Base-by-base conservation (phyloP, 345 rosid species). In the Arabidopsis arenosa region DNA sequence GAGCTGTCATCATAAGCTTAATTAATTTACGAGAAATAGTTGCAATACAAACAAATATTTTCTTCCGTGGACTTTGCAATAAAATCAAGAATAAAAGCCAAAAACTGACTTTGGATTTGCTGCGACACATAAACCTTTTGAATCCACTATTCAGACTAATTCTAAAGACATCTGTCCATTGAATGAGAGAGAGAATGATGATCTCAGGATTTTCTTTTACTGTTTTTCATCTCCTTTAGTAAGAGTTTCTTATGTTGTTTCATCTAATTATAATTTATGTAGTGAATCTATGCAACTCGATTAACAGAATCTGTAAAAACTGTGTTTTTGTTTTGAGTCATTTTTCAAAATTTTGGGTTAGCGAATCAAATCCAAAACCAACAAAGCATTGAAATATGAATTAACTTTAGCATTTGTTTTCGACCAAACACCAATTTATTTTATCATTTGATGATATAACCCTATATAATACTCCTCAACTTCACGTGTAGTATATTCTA, bases 401-500 rank as follows among this genome's bases (percentile, higher is more conserved):
- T 7, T 48, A 47, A 47, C 9, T 23, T 17, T 51, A 51, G 56
- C 13, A 9, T 18, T 18, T 18, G 21, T 55, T 30, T 37, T 30
- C 60, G 14, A 13, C 17, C 5, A 53, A 12, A 17, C 4, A 49
- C n/a, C 15, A 12, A 23, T 8, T 2, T 53, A 17, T 15, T 21
- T 18, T 13, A 13, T 54, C 14, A 53, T 53, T 53, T 23, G 57
- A 28, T 28, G 30, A 28, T 28, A 28, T 28, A 28, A 18, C 21
- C 21, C 21, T 52, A 23, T 1, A 23, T 11, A 11, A 12, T 54
- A 32, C 9, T 0, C 4, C 2, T 26, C 51, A 15, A 44, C 12
- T 75, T 67, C 32, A 59, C 30, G 39, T 68, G 14, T 60, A 40
- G 11, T 7, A 39, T n/a, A 62, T 52, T 45, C 3, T 65, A 11